phyloP scores from a whole-genome alignment of 306 rosid species.

The Ammopiptanthus mongolicus region DNA sequence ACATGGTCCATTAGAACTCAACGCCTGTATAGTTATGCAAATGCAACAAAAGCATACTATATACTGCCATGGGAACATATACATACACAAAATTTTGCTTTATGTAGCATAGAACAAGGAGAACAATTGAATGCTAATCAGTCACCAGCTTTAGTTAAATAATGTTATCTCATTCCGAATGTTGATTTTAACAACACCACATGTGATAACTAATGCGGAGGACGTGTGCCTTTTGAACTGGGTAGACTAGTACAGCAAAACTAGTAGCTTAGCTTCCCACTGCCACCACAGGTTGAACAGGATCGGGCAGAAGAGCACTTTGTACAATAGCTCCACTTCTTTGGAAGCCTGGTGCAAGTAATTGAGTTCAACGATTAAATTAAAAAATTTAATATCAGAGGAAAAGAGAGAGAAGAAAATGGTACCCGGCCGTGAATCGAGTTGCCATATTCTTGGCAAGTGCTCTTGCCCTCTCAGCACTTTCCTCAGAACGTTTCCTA shows the following conservation, averaged over 20 bases:
- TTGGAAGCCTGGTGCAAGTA: slow-evolving; percentile 67
- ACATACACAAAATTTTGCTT: slow-evolving; percentile 12
- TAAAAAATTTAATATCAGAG: background rate
- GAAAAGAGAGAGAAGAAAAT: background rate
- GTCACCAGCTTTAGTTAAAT: slow-evolving; percentile 7
- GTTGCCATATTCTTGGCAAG: slow-evolving; percentile 77
- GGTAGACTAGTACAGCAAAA: slow-evolving; percentile 8
- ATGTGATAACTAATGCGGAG: background rate
- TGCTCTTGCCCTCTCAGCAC: slow-evolving; percentile 65
- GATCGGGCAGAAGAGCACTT: slow-evolving; percentile 82
- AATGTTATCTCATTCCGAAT: slow-evolving; percentile 17
- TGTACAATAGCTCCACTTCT: slow-evolving; percentile 96
- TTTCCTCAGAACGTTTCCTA: slow-evolving; percentile 67
- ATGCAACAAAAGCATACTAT: slow-evolving; percentile 1
- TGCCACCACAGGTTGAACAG: slow-evolving; percentile 72
- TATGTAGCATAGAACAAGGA: background rate
- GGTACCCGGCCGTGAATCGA: slow-evolving; percentile 77
- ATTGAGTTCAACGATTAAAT: slow-evolving; percentile 10
- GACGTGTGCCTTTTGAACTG: background rate
- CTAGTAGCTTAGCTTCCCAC: slow-evolving; percentile 62
- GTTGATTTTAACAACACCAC: slow-evolving; percentile 10
- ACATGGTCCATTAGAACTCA: background rate
- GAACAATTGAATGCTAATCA: slow-evolving; percentile 1
- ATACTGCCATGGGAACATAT: slow-evolving; percentile 12
- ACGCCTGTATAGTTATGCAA: background rate